Base-by-base conservation (phyloP, 495 filamentous ascomycete species). In the Xylaria cubensis region DNA sequence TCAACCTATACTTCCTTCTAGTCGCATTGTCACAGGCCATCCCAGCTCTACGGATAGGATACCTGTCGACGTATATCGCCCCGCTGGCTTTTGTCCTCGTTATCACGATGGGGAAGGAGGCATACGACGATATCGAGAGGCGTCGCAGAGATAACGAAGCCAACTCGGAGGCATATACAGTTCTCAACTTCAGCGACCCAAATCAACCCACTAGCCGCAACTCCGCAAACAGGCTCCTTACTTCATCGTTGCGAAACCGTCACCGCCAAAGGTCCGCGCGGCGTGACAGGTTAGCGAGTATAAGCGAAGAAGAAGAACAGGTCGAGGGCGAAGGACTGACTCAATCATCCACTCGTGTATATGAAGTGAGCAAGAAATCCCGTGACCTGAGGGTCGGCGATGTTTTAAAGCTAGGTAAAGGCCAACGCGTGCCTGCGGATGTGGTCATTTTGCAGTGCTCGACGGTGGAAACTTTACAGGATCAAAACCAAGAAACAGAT, bases 1-100 rank as follows among this genome's bases (percentile, higher is more conserved):
- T 98, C 87, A 99, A 99, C 85, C 91, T 98, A 77, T 99, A 99
- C 77, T 99, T 98, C 80, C 87, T 99, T 9, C 87, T 98, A 7
- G 97, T 99, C 5, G 97, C 97, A 9, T 82, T 98, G 53, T 97
- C 94, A 17, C 97, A 99, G 82, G 91, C 93, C 50, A 92, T 99
- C 69, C 94, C 94, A 19, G 86, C 92, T 9, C 81, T 99, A 51
- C 88, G 93, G 42, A 97, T 99, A 76, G 97, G 97, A 56, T 98
- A 97, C 79, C 88, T 98, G 72, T 94, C 92, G 15, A 97, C 96
- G 2, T 99, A 98, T 75, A 91, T 98, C 77, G 95, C 92, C 19
- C 97, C 97, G 15, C 82, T 99, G 72, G 94, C 91, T 15, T 97
- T 97, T 79, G 97, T 99, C 66, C 88, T 99, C 50, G 80, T 89